Evolutionary conservation across 805 yeast species (phyloP).

Genomic region (Ogataea polymorpha): DNA sequence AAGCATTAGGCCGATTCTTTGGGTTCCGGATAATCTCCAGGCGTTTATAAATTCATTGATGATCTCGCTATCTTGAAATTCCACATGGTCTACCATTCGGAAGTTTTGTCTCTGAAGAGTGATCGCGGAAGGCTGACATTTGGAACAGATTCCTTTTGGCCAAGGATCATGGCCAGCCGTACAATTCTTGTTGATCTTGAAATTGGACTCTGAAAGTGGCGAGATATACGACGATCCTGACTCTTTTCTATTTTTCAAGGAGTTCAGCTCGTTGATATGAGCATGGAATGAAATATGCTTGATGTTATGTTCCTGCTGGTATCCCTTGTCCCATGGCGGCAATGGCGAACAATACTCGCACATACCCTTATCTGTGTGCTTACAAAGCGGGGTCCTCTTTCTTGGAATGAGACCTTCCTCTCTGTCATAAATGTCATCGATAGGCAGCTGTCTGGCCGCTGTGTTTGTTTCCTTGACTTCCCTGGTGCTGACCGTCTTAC

Average conservation of each 20-base stretch:
- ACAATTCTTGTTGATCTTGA: conserved; percentile 61
- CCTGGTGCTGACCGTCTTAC: conserved; percentile 12
- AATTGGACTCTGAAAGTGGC: conserved; percentile 73
- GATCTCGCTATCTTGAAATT: conserved; percentile 69
- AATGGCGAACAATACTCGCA: conserved; percentile 95
- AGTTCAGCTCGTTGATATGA: conserved; percentile 68
- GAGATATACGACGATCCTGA: conserved; percentile 68
- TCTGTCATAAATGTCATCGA: conserved; percentile 65
- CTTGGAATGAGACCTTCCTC: conserved; percentile 74
- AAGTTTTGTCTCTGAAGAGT: conserved; percentile 86
- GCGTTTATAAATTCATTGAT: conserved; percentile 82
- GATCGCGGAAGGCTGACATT: conserved; percentile 95
- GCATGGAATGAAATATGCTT: conserved; percentile 90
- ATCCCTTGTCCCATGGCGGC: conserved; percentile 89
- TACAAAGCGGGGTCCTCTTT: conserved; percentile 59
- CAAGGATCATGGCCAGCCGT: conserved; percentile 85
- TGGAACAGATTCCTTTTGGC: conserved; percentile 93
- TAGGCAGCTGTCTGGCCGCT: conserved; percentile 45
- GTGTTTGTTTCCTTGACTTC: conserved; percentile 5
- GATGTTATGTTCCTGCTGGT: conserved; percentile 69
- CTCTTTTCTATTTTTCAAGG: conserved; percentile 58
- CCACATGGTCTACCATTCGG: conserved; percentile 97
- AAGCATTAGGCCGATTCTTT: conserved; percentile 79
- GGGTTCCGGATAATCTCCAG: conserved; percentile 88
- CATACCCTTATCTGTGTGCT: conserved; percentile 93